A percentile compares a stretch with the other conserved stretches of the same genome.
phyloP scores from a whole-genome alignment of 768 basidiomycete genomes.

The Coprinopsis marcescibilis region DNA sequence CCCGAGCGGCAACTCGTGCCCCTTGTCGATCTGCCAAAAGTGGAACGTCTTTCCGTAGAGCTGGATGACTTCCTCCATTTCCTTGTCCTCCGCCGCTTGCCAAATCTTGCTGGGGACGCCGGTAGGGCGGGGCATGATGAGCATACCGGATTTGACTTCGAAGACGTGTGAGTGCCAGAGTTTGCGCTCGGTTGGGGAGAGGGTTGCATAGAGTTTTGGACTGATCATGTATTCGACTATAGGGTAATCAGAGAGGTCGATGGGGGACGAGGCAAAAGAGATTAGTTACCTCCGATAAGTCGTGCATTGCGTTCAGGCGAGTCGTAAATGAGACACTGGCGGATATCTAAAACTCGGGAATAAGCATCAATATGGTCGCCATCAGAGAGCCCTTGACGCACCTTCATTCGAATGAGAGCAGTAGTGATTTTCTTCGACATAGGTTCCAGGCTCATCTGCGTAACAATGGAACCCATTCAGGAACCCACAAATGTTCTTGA shows the following conservation, averaged over 20 bases:
- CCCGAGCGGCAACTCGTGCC: slow-evolving; percentile 10
- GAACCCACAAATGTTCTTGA: slow-evolving; percentile 15
- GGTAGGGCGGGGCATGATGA: slow-evolving; percentile 16
- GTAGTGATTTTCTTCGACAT: slow-evolving; percentile 15
- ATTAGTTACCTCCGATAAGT: slow-evolving; percentile 15
- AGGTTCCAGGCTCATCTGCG: slow-evolving; percentile 13
- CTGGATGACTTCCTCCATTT: slow-evolving; percentile 15
- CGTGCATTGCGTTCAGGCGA: slow-evolving; percentile 15
- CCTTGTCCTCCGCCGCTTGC: slow-evolving; percentile 14
- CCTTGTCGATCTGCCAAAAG: slow-evolving; percentile 15
- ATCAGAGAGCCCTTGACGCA: background rate
- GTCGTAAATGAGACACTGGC: slow-evolving; percentile 18
- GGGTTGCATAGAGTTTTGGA: slow-evolving; percentile 13
- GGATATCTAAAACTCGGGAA: slow-evolving; percentile 9
- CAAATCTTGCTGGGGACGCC: slow-evolving; percentile 10
- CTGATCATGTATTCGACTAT: slow-evolving; percentile 18
- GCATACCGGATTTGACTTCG: slow-evolving; percentile 17
- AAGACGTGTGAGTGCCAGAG: slow-evolving; percentile 18
- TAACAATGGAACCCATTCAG: slow-evolving; percentile 16
- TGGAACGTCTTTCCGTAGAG: slow-evolving; percentile 16
- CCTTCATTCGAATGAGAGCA: slow-evolving; percentile 15
- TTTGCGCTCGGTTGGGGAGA: slow-evolving; percentile 14
- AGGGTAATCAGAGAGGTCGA: background rate
- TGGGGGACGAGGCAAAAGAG: background rate
- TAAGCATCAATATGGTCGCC: background rate